Evolutionary conservation across 371 early-diverging fungal genomes (phyloP).

Genomic region (Mortierella sp.): DNA sequence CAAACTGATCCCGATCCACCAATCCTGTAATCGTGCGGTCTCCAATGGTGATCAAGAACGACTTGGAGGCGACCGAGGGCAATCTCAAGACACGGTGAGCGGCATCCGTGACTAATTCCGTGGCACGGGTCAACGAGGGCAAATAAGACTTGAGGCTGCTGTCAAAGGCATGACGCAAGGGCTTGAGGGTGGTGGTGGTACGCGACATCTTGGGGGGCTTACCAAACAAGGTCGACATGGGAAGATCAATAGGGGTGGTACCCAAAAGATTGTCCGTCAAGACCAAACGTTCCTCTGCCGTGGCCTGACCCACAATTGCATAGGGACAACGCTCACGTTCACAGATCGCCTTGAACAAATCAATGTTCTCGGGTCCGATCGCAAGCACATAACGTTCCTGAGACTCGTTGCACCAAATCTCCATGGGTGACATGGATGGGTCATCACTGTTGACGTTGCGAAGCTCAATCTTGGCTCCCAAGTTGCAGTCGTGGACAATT

Average conservation of each 20-base stretch:
- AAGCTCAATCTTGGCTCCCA: conserved; percentile 91
- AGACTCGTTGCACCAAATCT: conserved; percentile 98
- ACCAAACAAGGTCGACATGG: conserved; percentile 95
- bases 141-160: conserved; percentile 69
- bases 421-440: conserved; percentile 95
- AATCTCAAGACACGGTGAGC: conserved; percentile 83
- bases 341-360: conserved; percentile 79
- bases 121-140: conserved; percentile 53
- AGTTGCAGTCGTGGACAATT: conserved; percentile 93
- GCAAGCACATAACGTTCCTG: conserved; percentile 98
- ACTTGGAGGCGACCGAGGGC: conserved; percentile 92
- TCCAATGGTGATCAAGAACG: conserved; percentile 96
- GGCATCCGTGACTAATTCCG: conserved; percentile 67
- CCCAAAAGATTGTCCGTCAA: conserved; percentile 80
- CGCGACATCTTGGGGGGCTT: conserved; percentile 96
- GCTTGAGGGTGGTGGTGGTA: conserved; percentile 64
- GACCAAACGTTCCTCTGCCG: conserved; percentile 82
- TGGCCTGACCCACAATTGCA: conserved; percentile 93
- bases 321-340: conserved; percentile 93
- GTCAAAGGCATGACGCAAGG: conserved; percentile 70
- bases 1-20: conserved; percentile 96
- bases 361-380: conserved; percentile 73
- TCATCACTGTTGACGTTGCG: conserved; percentile 92
- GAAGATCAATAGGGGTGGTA: conserved; percentile 86
- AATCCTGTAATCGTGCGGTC: conserved; percentile 95